Evolutionary conservation across 805 yeast genomes (phyloP).

Genomic region (Saccharomyces kudriavzevii): DNA sequence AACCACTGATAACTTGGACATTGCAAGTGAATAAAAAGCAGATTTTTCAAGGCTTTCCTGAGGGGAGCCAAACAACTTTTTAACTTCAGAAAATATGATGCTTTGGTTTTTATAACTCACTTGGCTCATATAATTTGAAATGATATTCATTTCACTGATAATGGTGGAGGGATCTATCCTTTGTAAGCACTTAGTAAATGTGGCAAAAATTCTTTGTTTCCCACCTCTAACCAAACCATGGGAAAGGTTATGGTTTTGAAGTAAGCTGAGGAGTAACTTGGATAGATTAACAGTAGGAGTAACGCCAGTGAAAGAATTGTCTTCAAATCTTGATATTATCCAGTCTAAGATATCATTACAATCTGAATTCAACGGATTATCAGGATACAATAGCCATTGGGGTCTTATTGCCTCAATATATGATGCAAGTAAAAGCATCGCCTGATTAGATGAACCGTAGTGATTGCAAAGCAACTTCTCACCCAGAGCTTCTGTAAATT

Average conservation of each 20-base stretch:
- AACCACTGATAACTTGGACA: conserved; percentile 12
- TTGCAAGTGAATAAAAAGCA: conserved; percentile 17
- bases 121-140: conserved; percentile 14
- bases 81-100: conserved; percentile 24
- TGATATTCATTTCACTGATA: conserved; percentile 3
- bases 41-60: conserved; percentile 23
- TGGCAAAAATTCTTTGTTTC: conserved; percentile 22
- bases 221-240: conserved; percentile 16
- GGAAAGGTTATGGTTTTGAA: conserved; percentile 22
- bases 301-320: conserved; percentile 35
- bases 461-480: conserved; percentile 14
- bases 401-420: conserved; percentile 13
- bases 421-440: conserved; percentile 11
- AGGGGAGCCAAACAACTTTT: conserved; percentile 16
- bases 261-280: conserved; percentile 28
- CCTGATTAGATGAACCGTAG: conserved; percentile 16
- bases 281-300: conserved; percentile 28
- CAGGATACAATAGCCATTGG: conserved; percentile 22
- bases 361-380: conserved; percentile 32
- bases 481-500: conserved; percentile 17
- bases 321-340: conserved; percentile 35
- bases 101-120: conserved; percentile 23
- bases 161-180: conserved; percentile 9
- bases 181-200: conserved; percentile 13
- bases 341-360: conserved; percentile 42